Base-by-base conservation (phyloP, 345 rosid genomes). In the Populus davidiana region DNA sequence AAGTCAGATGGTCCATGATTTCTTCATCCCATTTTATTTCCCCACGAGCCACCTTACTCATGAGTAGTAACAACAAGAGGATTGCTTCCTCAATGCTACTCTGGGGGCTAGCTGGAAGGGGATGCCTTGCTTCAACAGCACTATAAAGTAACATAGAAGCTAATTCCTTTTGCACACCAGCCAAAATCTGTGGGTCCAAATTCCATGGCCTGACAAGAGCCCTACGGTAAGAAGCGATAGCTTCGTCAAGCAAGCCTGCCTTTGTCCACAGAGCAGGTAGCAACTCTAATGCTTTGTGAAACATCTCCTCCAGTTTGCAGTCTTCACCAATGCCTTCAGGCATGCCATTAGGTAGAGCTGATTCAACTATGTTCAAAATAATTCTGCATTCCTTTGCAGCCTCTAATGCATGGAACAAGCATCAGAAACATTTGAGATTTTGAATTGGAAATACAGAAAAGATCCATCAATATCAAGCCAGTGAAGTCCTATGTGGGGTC, bases 311-410 rank as follows among this genome's bases (percentile, higher is more conserved):
- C 78, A 96, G 79, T 83, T 91, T 96, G 88, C 88, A 87, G 69
- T 89, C 91, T 69, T 90, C 93, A 68, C 77, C 86, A 73, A 86
- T 79, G 54, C 86, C 86, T 52, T 84, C 82, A 33, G 87, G 88
- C 87, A 91, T 88, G 47, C 98, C 97, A 76, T 79, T 84, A 12
- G 97, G 97, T 39, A 91, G 78, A 25, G 93, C 93, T 69, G 93
- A 82, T 82, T 92, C 99, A 79, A 91, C 88, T 29, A 86, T 80
- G 49, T 91, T 94, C 79, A 94, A 66, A 36, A 94, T 91, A 69
- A 87, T 76, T 72, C 87, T 86, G 86, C 99, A 94, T 85, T 94
- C 97, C 85, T 87, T 90, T 29, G 96, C 99, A 86, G 98, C 98
- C 84, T 91, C 99, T 96, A 86, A 70, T 80, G 67, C 82, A 82